Conservation (phyloP, 2,329 filamentous ascomycete genomes). For the Aspergillus latus region DNA sequence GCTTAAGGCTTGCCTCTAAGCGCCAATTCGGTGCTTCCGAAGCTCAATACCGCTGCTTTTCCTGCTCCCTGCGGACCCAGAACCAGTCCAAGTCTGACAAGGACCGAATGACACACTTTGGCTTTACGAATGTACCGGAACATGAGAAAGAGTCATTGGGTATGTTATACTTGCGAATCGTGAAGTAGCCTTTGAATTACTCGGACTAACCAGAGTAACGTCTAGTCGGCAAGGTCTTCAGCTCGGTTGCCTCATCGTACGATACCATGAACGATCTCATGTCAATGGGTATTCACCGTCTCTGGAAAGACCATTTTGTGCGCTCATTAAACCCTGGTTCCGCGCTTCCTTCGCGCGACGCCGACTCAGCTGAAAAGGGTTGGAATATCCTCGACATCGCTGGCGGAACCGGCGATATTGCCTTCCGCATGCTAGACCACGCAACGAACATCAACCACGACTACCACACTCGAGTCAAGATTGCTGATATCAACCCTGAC, state of each 20-base stretch:
- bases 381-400: slow-evolving; percentile 91
- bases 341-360: slow-evolving; percentile 39
- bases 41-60: slow-evolving; percentile 51
- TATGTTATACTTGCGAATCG: slow-evolving; percentile 31
- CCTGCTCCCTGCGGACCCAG: slow-evolving; percentile 47
- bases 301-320: slow-evolving; percentile 98
- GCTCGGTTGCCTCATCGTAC: slow-evolving; percentile 89
- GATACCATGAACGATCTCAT: slow-evolving; percentile 99
- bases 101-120: slow-evolving; percentile 78
- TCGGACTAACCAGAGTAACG: background rate
- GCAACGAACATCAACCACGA: slow-evolving; percentile 78
- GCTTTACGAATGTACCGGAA: slow-evolving; percentile 81
- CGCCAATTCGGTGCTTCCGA: slow-evolving; percentile 27
- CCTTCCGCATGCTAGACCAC: slow-evolving; percentile 92
- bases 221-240: slow-evolving; percentile 83
- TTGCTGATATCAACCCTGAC: slow-evolving; percentile 92
- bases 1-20: slow-evolving; percentile 36
- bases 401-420: slow-evolving; percentile 95
- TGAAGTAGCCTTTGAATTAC: background rate
- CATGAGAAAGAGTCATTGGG: slow-evolving; percentile 71
- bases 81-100: slow-evolving; percentile 39
- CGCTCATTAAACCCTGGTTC: slow-evolving; percentile 82
- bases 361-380: slow-evolving; percentile 42
- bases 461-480: slow-evolving; percentile 76
- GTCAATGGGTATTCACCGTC: slow-evolving; percentile 92